These are phyloP conservation scores for Micractinium sp. DNA, from an alignment of 139 green algal genomes.

Conservation along the genomic window DNA sequence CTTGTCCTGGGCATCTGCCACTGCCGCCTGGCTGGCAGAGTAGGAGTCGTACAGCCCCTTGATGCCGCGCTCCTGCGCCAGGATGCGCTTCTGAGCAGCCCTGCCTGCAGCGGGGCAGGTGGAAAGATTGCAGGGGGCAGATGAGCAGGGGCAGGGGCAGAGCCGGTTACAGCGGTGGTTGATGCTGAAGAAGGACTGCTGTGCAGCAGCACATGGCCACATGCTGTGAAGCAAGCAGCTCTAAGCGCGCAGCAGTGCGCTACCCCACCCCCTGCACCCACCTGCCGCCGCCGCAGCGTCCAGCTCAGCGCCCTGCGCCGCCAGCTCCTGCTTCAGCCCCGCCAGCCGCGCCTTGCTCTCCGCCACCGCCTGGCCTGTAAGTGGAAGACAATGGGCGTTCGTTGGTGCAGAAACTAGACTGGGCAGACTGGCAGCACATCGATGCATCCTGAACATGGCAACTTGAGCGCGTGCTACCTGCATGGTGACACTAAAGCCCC, in stretches of 20 bases:
- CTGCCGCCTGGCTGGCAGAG: background rate
- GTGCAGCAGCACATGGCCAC: background rate
- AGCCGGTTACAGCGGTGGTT: background rate
- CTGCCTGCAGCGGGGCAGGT: background rate
- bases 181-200: background rate
- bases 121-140: background rate
- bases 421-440: background rate
- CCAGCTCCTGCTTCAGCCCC: slow-evolving; percentile 14
- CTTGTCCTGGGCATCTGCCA: slow-evolving; percentile 23
- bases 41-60: slow-evolving; percentile 14
- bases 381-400: no score
- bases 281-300: background rate
- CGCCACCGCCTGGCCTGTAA: slow-evolving; percentile 17
- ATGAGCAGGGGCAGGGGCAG: no score
- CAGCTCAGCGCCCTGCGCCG: background rate
- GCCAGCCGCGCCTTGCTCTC: slow-evolving; percentile 18
- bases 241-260: background rate
- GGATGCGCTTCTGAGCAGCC: slow-evolving; percentile 27
- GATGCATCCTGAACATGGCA: no score
- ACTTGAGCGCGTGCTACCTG: no score
- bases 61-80: slow-evolving; percentile 23
- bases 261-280: background rate
- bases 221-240: background rate
- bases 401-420: background rate
- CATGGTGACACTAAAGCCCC: background rate